These are phyloP conservation scores for Penicillium occitanis DNA, from an alignment of 2,329 filamentous ascomycete species.

Conservation along the genomic window DNA sequence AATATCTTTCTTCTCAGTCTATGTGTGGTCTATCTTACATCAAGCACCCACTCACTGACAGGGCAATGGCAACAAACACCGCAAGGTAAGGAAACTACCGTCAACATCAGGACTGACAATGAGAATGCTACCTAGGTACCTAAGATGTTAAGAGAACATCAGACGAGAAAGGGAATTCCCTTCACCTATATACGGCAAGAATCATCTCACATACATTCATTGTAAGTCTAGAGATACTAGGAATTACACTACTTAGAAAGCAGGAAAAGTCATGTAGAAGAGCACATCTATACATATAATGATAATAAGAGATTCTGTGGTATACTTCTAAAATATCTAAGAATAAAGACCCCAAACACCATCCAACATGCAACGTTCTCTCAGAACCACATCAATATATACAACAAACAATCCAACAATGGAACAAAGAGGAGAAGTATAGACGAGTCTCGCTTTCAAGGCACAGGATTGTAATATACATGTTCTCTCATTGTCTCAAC, in stretches of 20 bases:
- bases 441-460: neutral
- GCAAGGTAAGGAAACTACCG: neutral
- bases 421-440: neutral
- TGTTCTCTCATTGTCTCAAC: neutral
- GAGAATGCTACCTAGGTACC: neutral
- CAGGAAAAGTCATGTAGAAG: neutral
- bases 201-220: neutral
- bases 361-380: constrained; percentile 1
- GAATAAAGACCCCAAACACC: constrained; percentile 14
- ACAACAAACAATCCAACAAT: neutral
- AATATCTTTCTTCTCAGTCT: neutral
- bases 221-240: neutral
- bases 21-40: neutral
- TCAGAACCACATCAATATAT: neutral
- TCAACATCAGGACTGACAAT: neutral
- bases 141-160: neutral
- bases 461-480: neutral
- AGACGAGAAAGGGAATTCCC: neutral
- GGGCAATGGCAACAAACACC: neutral
- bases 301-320: neutral
- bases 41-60: neutral
- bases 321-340: neutral
- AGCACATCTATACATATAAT: neutral
- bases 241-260: neutral
- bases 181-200: neutral